These are phyloP conservation scores for Fistulinella prunicolor DNA, from an alignment of 768 basidiomycete genomes.

Conservation along the genomic window DNA sequence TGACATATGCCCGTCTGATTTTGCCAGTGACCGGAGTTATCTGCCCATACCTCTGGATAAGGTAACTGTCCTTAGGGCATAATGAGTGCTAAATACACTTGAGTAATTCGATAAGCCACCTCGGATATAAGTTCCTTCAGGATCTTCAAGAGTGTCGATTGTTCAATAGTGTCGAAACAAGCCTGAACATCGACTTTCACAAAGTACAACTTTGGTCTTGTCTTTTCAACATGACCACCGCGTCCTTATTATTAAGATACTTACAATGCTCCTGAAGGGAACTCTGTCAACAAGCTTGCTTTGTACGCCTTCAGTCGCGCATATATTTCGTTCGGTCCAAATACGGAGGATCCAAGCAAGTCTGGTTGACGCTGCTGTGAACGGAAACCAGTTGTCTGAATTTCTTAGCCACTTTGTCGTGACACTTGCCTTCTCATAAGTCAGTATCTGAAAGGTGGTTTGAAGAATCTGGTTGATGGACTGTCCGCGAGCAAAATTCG, in stretches of 20 bases:
- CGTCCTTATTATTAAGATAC: constrained; percentile 8
- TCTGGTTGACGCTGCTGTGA: constrained; percentile 57
- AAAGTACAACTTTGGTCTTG: constrained; percentile 86
- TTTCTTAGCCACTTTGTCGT: background rate
- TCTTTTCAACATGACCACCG: background rate
- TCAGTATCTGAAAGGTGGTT: constrained; percentile 82
- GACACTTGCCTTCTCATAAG: constrained; percentile 71
- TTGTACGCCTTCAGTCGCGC: constrained; percentile 71
- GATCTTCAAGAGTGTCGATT: constrained; percentile 78
- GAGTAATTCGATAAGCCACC: constrained; percentile 35
- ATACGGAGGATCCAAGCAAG: constrained; percentile 77
- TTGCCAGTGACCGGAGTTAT: constrained; percentile 56
- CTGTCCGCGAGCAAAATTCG: constrained; percentile 33
- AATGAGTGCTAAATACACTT: background rate
- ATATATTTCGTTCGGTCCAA: constrained; percentile 83
- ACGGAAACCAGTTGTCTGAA: background rate
- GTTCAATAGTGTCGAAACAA: constrained; percentile 96
- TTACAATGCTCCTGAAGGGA: constrained; percentile 50
- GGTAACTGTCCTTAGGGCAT: constrained; percentile 59
- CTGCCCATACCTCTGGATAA: constrained; percentile 67
- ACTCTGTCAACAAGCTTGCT: constrained; percentile 38
- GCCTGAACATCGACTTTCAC: constrained; percentile 96
- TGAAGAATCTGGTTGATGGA: constrained; percentile 90
- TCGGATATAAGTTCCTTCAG: constrained; percentile 70
- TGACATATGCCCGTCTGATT: constrained; percentile 53